Conservation (phyloP, 2,329 filamentous ascomycete genomes). For the Fusarium robinianum region DNA sequence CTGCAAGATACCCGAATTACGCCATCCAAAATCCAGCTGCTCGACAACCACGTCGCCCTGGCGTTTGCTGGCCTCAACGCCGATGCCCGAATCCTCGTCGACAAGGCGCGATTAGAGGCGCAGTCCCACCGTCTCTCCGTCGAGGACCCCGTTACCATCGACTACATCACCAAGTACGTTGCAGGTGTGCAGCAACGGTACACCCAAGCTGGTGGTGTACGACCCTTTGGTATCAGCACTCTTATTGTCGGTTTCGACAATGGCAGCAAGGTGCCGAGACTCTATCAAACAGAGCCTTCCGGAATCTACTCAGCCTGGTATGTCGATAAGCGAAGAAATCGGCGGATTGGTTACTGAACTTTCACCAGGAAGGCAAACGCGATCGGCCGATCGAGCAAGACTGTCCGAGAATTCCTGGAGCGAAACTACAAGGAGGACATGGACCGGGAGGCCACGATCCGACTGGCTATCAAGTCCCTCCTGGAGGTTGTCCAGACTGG, state of each 20-base stretch:
- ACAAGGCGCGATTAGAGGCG: constrained; percentile 96
- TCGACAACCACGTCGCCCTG: constrained; percentile 95
- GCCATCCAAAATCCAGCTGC: constrained; percentile 94
- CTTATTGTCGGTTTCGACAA: constrained; percentile 98
- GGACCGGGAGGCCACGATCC: constrained; percentile 94
- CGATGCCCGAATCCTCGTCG: constrained; percentile 95
- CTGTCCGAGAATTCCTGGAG: constrained; percentile 96
- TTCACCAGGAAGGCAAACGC: constrained; percentile 91
- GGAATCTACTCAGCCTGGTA: constrained; percentile 99
- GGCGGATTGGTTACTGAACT: constrained; percentile 14
- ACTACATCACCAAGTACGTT: constrained; percentile 99
- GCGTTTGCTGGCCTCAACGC: constrained; percentile 97
- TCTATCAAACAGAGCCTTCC: constrained; percentile 99
- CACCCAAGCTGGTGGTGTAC: constrained; percentile 96
- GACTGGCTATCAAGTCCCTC: constrained; percentile 96
- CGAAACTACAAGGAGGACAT: constrained; percentile 98
- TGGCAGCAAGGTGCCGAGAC: constrained; percentile 81
- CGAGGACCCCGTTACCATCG: constrained; percentile 95
- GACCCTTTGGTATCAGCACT: constrained; percentile 98
- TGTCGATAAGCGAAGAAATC: constrained; percentile 30
- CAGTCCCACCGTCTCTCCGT: constrained; percentile 97
- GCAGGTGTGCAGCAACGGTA: constrained; percentile 98
- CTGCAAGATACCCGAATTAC: constrained; percentile 99
- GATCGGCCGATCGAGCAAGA: constrained; percentile 98
- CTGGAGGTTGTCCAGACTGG: constrained; percentile 98